Conservation (phyloP, 1,284 basidiomycete genomes). For the Ustilago lituana region DNA sequence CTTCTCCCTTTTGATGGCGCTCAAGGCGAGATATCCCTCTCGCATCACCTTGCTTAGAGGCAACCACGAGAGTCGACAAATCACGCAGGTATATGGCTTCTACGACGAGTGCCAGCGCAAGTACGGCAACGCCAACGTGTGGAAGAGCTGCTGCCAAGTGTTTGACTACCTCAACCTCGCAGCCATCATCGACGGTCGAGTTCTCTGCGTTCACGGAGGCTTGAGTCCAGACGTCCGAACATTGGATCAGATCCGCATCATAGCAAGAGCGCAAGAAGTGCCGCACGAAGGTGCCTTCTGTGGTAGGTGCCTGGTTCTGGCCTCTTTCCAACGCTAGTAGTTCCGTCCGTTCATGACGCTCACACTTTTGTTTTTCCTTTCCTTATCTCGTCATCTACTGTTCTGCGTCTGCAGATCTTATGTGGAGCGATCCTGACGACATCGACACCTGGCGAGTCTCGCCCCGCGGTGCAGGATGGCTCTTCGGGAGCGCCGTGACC, state of each 20-base stretch:
- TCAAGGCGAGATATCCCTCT: conserved; percentile 94
- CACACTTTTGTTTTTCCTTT: conserved; percentile 74
- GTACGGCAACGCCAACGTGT: conserved; percentile 88
- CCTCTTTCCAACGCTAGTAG: no score
- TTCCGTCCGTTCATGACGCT: not conserved
- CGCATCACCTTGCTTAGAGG: conserved; percentile 88
- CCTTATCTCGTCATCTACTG: conserved; percentile 72
- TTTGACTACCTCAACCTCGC: conserved; percentile 98
- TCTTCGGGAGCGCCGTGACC: conserved; percentile 96
- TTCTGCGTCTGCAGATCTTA: conserved; percentile 79
- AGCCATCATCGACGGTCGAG: conserved; percentile 95
- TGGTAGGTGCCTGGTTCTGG: conserved; percentile 11
- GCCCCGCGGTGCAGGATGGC: conserved; percentile 96
- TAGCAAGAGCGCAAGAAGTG: conserved; percentile 93
- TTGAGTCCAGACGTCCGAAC: conserved; percentile 97
- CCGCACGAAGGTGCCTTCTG: conserved; percentile 98
- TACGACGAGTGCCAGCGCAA: conserved; percentile 94
- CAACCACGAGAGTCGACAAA: conserved; percentile 95
- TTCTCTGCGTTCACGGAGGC: conserved; percentile 98
- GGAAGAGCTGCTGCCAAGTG: conserved; percentile 99
- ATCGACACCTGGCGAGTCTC: conserved; percentile 99
- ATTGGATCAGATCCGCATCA: conserved; percentile 98
- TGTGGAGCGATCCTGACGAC: conserved; percentile 99
- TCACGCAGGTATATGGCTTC: conserved; percentile 97
- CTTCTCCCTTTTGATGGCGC: conserved; percentile 83